These are phyloP conservation scores for Fusarium agapanthi DNA, from an alignment of 2,329 filamentous ascomycete genomes.

Conservation along the genomic window DNA sequence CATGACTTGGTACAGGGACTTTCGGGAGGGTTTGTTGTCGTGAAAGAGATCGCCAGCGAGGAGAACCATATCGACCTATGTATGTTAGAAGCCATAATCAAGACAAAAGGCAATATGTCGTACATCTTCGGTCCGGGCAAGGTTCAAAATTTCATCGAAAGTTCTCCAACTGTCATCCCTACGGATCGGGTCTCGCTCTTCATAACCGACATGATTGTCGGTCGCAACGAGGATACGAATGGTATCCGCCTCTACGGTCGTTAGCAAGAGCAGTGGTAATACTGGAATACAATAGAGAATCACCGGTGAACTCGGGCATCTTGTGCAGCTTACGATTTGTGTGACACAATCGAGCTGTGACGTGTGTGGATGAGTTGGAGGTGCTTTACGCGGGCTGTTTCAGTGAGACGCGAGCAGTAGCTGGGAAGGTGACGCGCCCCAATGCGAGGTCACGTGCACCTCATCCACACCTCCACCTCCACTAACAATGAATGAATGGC, in stretches of 20 bases:
- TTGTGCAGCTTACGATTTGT: neutral
- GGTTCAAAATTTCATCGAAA: slow-evolving; percentile 93
- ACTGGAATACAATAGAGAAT: neutral
- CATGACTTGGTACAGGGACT: slow-evolving; percentile 98
- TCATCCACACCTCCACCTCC: neutral
- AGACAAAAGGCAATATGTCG: neutral
- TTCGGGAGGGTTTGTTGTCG: slow-evolving; percentile 95
- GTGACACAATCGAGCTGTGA: slow-evolving; percentile 1
- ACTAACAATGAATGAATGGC: neutral
- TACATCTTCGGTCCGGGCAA: slow-evolving; percentile 85
- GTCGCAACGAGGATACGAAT: slow-evolving; percentile 95
- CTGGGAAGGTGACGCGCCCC: slow-evolving; percentile 38
- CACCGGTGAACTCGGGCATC: slow-evolving; percentile 47
- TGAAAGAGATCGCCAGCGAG: slow-evolving; percentile 96
- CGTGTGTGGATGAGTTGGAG: neutral
- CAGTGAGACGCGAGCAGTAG: slow-evolving; percentile 20
- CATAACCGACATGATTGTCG: slow-evolving; percentile 97
- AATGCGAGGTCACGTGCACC: slow-evolving; percentile 44
- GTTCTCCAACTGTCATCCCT: slow-evolving; percentile 96
- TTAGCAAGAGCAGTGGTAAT: slow-evolving; percentile 3
- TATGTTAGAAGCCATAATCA: neutral
- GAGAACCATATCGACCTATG: slow-evolving; percentile 90
- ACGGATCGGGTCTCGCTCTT: slow-evolving; percentile 91
- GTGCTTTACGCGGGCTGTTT: slow-evolving; percentile 34
- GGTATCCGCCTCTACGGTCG: slow-evolving; percentile 72